Base-by-base conservation (phyloP, 1,284 basidiomycete genomes). In the Pulchroboletus neoregius region DNA sequence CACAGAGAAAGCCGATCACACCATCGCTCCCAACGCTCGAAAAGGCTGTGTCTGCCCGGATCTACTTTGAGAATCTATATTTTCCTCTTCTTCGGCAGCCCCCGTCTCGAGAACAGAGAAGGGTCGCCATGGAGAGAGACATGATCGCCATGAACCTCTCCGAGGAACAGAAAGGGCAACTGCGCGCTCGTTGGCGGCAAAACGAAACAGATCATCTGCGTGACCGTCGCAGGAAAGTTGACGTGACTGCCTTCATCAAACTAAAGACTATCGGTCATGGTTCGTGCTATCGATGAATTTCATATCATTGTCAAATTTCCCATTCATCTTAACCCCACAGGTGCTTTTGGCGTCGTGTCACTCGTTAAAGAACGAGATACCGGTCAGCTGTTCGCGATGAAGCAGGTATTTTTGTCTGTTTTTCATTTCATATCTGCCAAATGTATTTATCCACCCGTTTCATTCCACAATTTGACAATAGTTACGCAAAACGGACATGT, bases 41-140 rank as follows among this genome's bases (percentile, higher is more conserved):
- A 68, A 93, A 89, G 65, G 91, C 93, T 44, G 91, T 94, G 39
- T 87, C 93, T 10, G 84, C 89, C 42, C 85, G 91, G 62, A 91
- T 98, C 67, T 96, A 85, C 76, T 96, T 98, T 68, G 94, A 99
- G 74, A 95, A 94, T 60, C 77, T 94, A 37, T 99, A 98, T 66
- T 94, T 93, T 66, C 81, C 88, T n/a, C 74, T 96, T 39, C 77
- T 94, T 67, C 79, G 89, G 63, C 84, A 92, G 60, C 77, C 89
- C 50, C 82, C 87, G 58, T 85, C 85, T 59, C 79, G 94, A 33
- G 93, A 95, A 64, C 85, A 91, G 61, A 76, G 94, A 42, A 76
- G 85, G 51, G 68, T 85, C 12, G 86, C 90, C 11, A 87, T 97
- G 76, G 94, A 97, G 71, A 79, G 75, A 55, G 91, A 94, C 58